phyloP scores from a whole-genome alignment of 192 early-diverging fungal species.

The Linnemannia hyalina region DNA sequence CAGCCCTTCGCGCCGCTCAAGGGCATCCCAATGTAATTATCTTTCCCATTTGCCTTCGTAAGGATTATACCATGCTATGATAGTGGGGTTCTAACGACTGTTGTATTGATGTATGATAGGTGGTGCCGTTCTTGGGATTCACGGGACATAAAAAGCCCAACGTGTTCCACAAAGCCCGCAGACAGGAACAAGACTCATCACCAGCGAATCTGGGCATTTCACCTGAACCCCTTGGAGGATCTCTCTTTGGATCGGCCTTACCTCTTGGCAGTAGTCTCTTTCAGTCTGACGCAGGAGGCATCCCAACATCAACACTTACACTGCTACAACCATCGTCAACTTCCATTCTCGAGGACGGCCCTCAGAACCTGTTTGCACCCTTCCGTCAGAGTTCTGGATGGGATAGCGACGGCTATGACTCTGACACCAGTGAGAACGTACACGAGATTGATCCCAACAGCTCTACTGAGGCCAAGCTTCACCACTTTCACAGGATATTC shows the following conservation, averaged over 20 bases:
- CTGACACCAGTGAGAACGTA: background rate
- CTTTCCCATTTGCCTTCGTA: background rate
- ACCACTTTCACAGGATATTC: slow-evolving; percentile 23
- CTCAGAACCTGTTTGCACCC: background rate
- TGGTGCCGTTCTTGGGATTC: slow-evolving; percentile 48
- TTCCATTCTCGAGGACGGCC: background rate
- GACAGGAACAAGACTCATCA: background rate
- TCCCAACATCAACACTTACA: background rate
- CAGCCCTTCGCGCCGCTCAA: slow-evolving; percentile 37
- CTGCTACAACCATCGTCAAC: background rate
- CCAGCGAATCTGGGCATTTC: background rate
- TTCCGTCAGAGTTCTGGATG: slow-evolving; percentile 18
- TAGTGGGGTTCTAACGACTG: background rate
- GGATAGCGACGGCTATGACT: slow-evolving; percentile 19
- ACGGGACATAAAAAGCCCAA: slow-evolving; percentile 15
- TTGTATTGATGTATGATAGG: slow-evolving; percentile 2
- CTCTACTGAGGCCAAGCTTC: background rate
- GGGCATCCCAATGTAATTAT: slow-evolving; percentile 45
- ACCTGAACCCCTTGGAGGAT: slow-evolving; percentile 8
- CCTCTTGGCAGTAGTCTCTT: slow-evolving; percentile 25
- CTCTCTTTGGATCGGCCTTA: slow-evolving; percentile 10
- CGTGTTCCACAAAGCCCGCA: slow-evolving; percentile 1
- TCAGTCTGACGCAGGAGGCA: background rate
- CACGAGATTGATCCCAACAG: background rate
- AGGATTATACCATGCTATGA: background rate